Percentiles rank a stretch among this genome's conserved stretches.
phyloP scores from a whole-genome alignment of 768 basidiomycete genomes.

The Strobilomyces dryophilus region DNA sequence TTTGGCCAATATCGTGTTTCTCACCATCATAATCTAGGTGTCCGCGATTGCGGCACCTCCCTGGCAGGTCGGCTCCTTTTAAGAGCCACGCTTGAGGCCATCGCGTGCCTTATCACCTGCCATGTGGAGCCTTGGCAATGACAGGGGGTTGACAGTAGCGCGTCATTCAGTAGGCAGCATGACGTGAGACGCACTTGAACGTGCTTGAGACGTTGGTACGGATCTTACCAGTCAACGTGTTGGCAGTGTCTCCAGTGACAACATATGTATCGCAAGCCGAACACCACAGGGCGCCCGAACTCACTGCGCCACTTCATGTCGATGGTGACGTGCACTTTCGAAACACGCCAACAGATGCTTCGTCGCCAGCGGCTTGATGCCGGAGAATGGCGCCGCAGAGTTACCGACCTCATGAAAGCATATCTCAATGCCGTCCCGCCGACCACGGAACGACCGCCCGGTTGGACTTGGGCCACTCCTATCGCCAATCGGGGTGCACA shows the following conservation, averaged over 20 bases:
- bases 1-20: conserved; percentile 10
- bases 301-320: conserved; percentile 17
- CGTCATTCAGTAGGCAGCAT: conserved; percentile 7
- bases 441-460: conserved; percentile 16
- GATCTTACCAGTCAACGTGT: conserved; percentile 8
- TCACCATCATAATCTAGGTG: conserved; percentile 12
- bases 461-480: not conserved
- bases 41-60: conserved; percentile 11
- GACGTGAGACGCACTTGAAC: conserved; percentile 2
- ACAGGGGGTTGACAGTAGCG: conserved; percentile 11
- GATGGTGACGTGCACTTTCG: conserved; percentile 8
- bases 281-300: conserved; percentile 6
- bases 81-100: not conserved
- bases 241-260: conserved; percentile 2
- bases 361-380: conserved; percentile 1
- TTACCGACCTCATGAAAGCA: conserved; percentile 11
- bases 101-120: conserved; percentile 17
- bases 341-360: conserved; percentile 15
- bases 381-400: conserved; percentile 21
- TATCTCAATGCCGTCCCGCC: conserved; percentile 19
- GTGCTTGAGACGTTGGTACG: not conserved
- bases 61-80: conserved; percentile 15
- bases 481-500: conserved; percentile 4
- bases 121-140: conserved; percentile 6
- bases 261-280: not conserved